Evolutionary conservation across 805 yeast genomes (phyloP).

Genomic region (Candida tammaniensis): DNA sequence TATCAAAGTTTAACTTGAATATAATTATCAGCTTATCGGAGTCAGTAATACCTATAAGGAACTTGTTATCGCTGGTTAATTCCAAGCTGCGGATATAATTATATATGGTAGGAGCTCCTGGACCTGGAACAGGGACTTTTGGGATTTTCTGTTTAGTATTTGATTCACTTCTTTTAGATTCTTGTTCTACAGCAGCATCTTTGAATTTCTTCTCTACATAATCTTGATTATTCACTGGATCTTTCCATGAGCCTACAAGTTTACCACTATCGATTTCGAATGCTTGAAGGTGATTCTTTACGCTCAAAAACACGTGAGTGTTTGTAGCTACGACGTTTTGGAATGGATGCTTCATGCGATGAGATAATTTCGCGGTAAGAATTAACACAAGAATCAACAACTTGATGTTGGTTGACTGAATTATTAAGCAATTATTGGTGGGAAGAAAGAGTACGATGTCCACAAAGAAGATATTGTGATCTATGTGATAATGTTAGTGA

Average conservation of each 20-base stretch:
- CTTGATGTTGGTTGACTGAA: too few relatives aligned
- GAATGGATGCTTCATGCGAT: constrained; percentile 65
- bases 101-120: constrained; percentile 65
- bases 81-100: constrained; percentile 66
- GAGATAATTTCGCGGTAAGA: constrained; percentile 5
- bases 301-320: constrained; percentile 50
- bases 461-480: too few relatives aligned
- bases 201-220: constrained; percentile 19
- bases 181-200: constrained; percentile 13
- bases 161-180: constrained; percentile 11
- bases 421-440: too few relatives aligned
- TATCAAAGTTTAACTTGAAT: constrained; percentile 41
- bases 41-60: constrained; percentile 70
- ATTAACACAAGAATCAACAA: too few relatives aligned
- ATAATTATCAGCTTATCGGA: constrained; percentile 78
- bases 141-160: constrained; percentile 31
- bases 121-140: constrained; percentile 60
- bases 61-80: constrained; percentile 48
- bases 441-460: too few relatives aligned
- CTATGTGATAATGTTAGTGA: too few relatives aligned
- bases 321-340: constrained; percentile 55
- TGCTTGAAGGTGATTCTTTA: constrained; percentile 58
- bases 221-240: constrained; percentile 30
- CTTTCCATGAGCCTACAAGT: constrained; percentile 61
- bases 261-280: constrained; percentile 40